Conservation (phyloP, 306 rosid species). For the Leucaena leucocephala region DNA sequence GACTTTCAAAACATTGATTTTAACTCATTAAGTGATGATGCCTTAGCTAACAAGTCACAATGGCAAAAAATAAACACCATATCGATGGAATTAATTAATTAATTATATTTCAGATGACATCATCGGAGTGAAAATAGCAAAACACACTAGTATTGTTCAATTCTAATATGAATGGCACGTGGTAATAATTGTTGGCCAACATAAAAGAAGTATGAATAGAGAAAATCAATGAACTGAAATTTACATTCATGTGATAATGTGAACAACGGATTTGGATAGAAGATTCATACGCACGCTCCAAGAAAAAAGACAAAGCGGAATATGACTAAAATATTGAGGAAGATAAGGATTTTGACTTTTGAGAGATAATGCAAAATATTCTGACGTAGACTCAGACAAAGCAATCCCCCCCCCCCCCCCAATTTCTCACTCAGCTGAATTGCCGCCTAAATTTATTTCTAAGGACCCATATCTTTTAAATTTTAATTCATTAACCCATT, state of each 20-base stretch:
- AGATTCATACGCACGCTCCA: neutral
- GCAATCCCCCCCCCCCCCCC: neutral
- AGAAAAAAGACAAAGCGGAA: neutral
- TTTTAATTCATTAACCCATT: neutral
- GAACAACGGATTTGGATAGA: neutral
- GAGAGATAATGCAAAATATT: neutral
- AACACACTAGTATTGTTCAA: neutral
- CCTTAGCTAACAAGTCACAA: neutral
- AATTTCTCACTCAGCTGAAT: constrained; percentile 5
- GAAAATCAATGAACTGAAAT: neutral
- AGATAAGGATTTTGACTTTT: constrained; percentile 28
- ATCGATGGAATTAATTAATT: neutral
- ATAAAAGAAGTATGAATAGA: neutral
- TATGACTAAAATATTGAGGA: neutral
- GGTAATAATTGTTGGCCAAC: neutral
- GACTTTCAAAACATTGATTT: too few species aligned
- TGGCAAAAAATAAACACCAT: neutral
- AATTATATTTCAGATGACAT: neutral
- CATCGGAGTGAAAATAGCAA: neutral
- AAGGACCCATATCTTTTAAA: neutral
- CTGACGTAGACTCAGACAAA: constrained; percentile 34
- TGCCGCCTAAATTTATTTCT: neutral
- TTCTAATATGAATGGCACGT: neutral
- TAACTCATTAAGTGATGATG: neutral
- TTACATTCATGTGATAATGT: neutral